These are phyloP conservation scores for Lipomyces spencermartinsiae DNA, from an alignment of 805 yeast species.

Conservation along the genomic window DNA sequence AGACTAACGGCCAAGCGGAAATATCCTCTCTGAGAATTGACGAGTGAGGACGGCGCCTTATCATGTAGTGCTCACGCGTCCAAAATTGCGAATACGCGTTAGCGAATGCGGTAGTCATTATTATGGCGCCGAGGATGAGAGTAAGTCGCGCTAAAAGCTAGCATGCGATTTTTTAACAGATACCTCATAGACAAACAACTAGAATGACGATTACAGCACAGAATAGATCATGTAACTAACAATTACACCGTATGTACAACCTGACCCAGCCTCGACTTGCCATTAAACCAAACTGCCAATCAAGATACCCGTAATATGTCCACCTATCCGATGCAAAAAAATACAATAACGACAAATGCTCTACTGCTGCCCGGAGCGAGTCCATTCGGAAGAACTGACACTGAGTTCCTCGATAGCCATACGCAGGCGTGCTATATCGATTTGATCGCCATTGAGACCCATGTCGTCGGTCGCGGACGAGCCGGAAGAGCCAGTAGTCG, in stretches of 20 bases:
- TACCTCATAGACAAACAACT: too few species aligned
- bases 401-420: conserved; percentile 31
- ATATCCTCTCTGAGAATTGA: too few species aligned
- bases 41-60: too few species aligned
- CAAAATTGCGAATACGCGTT: neutral
- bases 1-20: neutral
- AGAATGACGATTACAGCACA: too few species aligned
- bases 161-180: too few species aligned
- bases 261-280: too few species aligned
- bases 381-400: neutral
- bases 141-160: too few species aligned
- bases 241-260: too few species aligned
- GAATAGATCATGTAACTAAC: too few species aligned
- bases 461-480: conserved; percentile 15
- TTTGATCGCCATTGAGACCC: conserved; percentile 17
- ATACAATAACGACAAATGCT: neutral
- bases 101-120: neutral
- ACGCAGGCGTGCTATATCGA: conserved; percentile 28
- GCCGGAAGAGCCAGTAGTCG: conserved; percentile 5
- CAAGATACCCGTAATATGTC: too few species aligned
- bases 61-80: neutral
- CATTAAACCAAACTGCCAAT: too few species aligned
- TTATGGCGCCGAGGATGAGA: too few species aligned
- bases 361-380: neutral
- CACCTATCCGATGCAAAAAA: neutral